Evolutionary conservation across 768 basidiomycete genomes (phyloP).

Genomic region (Tricholoma bakamatsutake): DNA sequence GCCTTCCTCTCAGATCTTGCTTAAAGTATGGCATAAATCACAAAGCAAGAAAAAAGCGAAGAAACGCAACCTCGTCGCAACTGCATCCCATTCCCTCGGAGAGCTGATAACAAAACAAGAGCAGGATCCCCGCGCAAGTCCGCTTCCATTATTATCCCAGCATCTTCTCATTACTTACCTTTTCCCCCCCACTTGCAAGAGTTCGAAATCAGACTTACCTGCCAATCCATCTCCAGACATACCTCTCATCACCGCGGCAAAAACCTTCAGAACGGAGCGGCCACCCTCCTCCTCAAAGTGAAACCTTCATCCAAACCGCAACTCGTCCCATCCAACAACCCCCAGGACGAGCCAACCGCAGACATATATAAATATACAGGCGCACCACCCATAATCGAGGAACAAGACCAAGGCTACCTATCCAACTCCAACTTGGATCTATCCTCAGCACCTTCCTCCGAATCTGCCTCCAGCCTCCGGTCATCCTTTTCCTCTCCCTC

Average conservation of each 20-base stretch:
- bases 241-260: no score
- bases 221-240: conserved; percentile 26
- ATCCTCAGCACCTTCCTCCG: neutral
- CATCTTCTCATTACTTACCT: no score
- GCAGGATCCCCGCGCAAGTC: conserved; percentile 31
- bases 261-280: conserved; percentile 40
- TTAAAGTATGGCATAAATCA: conserved; percentile 53
- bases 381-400: neutral
- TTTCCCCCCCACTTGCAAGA: no score
- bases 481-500: neutral
- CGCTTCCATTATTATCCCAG: conserved; percentile 17
- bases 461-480: neutral
- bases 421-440: neutral
- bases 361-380: no score
- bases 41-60: conserved; percentile 60
- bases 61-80: conserved; percentile 50
- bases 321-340: neutral
- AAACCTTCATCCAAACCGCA: conserved; percentile 15
- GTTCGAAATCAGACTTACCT: conserved; percentile 42
- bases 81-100: conserved; percentile 41
- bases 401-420: neutral
- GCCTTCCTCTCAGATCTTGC: conserved; percentile 36
- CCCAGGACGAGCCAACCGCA: conserved; percentile 3
- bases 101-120: conserved; percentile 49
- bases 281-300: conserved; percentile 21